Base-by-base conservation (phyloP, 495 filamentous ascomycete species). In the Penicillium fimorum region DNA sequence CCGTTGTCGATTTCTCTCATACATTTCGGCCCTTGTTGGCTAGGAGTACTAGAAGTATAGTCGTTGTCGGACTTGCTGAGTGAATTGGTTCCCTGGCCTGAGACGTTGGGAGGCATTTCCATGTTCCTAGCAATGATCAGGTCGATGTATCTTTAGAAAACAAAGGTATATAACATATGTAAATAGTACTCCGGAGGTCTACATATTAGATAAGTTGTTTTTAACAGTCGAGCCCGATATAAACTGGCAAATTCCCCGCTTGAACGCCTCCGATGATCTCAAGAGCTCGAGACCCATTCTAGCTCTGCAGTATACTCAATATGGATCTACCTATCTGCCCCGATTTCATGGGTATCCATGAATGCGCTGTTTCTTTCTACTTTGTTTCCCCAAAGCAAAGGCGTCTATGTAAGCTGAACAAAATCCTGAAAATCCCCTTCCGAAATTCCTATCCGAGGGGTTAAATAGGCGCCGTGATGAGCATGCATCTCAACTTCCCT, bases 391-490 rank as follows among this genome's bases (percentile, higher is more conserved):
- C 12, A n/a, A 37, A 37, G 1, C 33, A 37, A 37, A 37, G 33
- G 13, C 33, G 33, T 37, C 33, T 15, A 33, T 32, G 30, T 10
- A 37, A n/a, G 7, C 35, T 9, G n/a, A 38, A 17, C 35, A 9
- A 38, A 38, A 8, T 12, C 30, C 30, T 11, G 9, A 10, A 32
- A 12, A 10, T 11, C 12, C 9, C 10, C 9, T 11, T 8, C 38
- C n/a, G 38, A 27, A 38, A 17, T 18, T 18, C 22, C 37, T 54
- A 50, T 35, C 17, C 47, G 54, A 56, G 50, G 22, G 43, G 25
- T 33, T 7, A 25, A 20, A 42, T 56, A 50, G 38, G 54, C 47
- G 45, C 44, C 45, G 54, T 56, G 47, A 50, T 56, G 52, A 47
- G 18, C 42, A 37, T 47, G 52, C 52, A 54, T 45, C 24, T 29